Evolutionary conservation across 306 rosid species (phyloP).

Genomic region (Acacia confusa): DNA sequence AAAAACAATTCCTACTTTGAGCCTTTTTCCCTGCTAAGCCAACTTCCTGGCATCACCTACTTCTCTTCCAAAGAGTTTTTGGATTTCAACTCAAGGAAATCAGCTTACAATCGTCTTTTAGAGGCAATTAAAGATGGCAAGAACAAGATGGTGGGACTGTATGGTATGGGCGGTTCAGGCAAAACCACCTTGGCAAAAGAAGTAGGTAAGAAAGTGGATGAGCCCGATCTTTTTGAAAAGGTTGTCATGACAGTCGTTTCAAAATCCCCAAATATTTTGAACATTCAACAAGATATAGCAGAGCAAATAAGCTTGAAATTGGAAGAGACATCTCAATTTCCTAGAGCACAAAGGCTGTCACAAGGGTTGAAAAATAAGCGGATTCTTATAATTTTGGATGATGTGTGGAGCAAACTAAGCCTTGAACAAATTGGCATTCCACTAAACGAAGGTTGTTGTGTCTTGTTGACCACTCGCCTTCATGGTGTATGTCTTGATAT

Average conservation of each 20-base stretch:
- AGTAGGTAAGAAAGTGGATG: neutral
- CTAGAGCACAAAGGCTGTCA: neutral
- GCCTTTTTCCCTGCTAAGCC: too few relatives aligned
- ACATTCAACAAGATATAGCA: neutral
- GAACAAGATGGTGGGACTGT: too few relatives aligned
- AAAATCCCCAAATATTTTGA: neutral
- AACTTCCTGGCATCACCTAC: too few relatives aligned
- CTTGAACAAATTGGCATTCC: constrained; percentile 1
- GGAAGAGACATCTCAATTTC: accelerated
- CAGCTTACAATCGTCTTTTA: too few relatives aligned
- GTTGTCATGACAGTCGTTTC: neutral
- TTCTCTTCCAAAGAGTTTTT: too few relatives aligned
- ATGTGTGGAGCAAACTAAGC: neutral
- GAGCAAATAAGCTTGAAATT: neutral
- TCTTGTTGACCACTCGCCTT: neutral
- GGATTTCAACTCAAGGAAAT: too few relatives aligned
- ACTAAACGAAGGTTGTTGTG: neutral
- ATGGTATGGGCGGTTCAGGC: too few relatives aligned
- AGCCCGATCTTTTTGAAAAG: neutral
- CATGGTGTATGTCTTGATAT: neutral
- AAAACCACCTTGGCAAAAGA: neutral
- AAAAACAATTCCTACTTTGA: too few relatives aligned
- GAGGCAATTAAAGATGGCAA: too few relatives aligned
- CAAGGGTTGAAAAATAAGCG: neutral
- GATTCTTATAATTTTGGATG: constrained; percentile 18